Evolutionary conservation across 805 yeast species (phyloP).

Genomic region (Yarrowia alimentaria): DNA sequence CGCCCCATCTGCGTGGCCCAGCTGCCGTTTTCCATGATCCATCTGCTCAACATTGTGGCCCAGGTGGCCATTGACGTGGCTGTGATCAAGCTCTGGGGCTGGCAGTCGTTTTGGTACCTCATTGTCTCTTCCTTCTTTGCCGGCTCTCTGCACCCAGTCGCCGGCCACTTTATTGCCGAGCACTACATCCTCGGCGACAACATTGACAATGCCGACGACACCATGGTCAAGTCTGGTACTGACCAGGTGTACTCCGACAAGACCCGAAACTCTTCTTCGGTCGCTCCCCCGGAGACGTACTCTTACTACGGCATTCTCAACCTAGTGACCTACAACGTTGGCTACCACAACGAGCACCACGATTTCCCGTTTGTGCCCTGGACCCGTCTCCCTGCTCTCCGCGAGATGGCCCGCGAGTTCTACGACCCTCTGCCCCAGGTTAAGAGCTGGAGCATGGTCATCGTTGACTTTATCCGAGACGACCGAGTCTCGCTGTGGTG

Average conservation of each 20-base stretch:
- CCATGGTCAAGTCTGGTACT: conserved; percentile 4
- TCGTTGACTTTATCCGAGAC: conserved; percentile 67
- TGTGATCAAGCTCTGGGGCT: conserved; percentile 61
- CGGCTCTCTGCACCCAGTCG: conserved; percentile 89
- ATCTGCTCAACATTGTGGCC: conserved; percentile 59
- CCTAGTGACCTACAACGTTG: conserved; percentile 83
- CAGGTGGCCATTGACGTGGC: conserved; percentile 61
- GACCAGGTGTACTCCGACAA: neutral
- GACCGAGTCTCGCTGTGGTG: conserved; percentile 71
- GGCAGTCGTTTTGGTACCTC: conserved; percentile 62
- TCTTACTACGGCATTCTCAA: conserved; percentile 84
- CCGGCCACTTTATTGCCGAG: conserved; percentile 95
- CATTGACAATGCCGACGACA: conserved; percentile 2
- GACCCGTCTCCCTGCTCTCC: conserved; percentile 68
- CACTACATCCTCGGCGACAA: conserved; percentile 61
- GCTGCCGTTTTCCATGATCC: conserved; percentile 71
- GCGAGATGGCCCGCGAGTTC: conserved; percentile 71
- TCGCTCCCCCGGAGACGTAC: conserved; percentile 72
- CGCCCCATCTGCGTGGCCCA: conserved; percentile 85
- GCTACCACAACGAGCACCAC: conserved; percentile 92
- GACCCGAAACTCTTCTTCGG: conserved; percentile 2
- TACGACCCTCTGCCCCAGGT: conserved; percentile 78
- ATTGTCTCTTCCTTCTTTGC: conserved; percentile 78
- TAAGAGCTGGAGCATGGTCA: conserved; percentile 73
- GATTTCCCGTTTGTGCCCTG: conserved; percentile 94